A percentile compares a stretch with the other conserved stretches of the same genome.
These are phyloP conservation scores for Geranium brycei DNA, from an alignment of 345 rosid genomes.

Conservation along the genomic window DNA sequence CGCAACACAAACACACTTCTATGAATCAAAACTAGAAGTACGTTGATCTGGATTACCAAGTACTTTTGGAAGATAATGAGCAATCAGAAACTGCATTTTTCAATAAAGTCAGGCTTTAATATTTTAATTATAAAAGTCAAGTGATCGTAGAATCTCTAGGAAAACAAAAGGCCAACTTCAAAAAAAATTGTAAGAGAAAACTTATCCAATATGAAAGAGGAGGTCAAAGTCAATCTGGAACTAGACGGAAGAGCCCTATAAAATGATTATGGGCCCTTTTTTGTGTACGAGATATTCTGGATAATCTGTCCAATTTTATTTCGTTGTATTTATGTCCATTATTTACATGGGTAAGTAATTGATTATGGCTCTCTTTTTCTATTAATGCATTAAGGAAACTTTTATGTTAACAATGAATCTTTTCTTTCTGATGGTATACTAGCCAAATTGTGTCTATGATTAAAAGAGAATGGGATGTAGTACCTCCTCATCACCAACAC, in stretches of 20 bases:
- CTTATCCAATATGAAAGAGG: no score
- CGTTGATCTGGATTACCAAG: background rate
- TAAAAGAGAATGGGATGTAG: background rate
- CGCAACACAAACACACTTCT: background rate
- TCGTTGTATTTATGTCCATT: background rate
- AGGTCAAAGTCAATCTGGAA: no score
- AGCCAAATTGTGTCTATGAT: background rate
- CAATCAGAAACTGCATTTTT: background rate
- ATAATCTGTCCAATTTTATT: no score
- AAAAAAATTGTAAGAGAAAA: no score
- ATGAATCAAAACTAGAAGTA: background rate
- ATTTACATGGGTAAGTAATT: background rate
- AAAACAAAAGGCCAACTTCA: no score
- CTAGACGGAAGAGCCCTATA: no score
- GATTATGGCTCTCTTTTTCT: background rate
- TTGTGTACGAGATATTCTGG: background rate
- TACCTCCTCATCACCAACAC: slow-evolving; percentile 96
- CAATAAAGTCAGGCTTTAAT: background rate
- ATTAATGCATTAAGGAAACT: background rate
- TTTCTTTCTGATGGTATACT: background rate
- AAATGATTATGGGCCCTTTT: no score
- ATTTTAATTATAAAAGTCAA: no score
- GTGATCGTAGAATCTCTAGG: no score
- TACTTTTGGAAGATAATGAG: background rate
- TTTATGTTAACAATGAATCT: background rate